phyloP scores from a whole-genome alignment of 2,329 filamentous ascomycete species.

The Fusarium buharicum region DNA sequence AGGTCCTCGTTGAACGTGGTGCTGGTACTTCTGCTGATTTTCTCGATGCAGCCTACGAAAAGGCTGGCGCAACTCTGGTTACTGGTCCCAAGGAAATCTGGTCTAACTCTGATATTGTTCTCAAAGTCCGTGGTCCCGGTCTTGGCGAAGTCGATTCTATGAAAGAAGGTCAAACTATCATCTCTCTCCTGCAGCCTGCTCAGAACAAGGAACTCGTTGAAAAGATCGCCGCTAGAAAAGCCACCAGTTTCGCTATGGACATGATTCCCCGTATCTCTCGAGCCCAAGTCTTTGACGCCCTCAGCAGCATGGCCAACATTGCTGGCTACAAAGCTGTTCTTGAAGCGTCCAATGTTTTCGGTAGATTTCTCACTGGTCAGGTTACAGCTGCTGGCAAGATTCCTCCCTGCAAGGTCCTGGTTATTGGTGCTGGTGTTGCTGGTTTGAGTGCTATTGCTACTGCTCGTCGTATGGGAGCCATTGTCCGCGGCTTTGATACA shows the following conservation, averaged over 20 bases:
- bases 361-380: conserved; percentile 87
- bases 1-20: conserved; percentile 80
- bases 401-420: conserved; percentile 87
- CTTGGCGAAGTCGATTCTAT: conserved; percentile 75
- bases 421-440: conserved; percentile 90
- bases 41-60: conserved; percentile 78
- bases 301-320: conserved; percentile 95
- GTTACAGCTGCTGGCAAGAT: conserved; percentile 92
- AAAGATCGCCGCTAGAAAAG: conserved; percentile 74
- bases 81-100: conserved; percentile 75
- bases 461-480: conserved; percentile 85
- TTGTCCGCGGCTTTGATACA: conserved; percentile 92
- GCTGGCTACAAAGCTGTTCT: conserved; percentile 92
- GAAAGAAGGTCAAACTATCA: conserved; percentile 75
- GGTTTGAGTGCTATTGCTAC: conserved; percentile 90
- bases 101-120: conserved; percentile 78
- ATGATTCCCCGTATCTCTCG: conserved; percentile 90
- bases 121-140: conserved; percentile 84
- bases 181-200: conserved; percentile 84
- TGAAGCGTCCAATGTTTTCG: conserved; percentile 89
- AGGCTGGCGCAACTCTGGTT: conserved; percentile 81
- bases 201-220: conserved; percentile 83
- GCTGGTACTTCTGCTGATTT: conserved; percentile 84
- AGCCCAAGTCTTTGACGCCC: conserved; percentile 86
- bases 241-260: conserved; percentile 89